Base-by-base conservation (phyloP, 2,329 filamentous ascomycete species). In the Nothomitra cinnamomea region DNA sequence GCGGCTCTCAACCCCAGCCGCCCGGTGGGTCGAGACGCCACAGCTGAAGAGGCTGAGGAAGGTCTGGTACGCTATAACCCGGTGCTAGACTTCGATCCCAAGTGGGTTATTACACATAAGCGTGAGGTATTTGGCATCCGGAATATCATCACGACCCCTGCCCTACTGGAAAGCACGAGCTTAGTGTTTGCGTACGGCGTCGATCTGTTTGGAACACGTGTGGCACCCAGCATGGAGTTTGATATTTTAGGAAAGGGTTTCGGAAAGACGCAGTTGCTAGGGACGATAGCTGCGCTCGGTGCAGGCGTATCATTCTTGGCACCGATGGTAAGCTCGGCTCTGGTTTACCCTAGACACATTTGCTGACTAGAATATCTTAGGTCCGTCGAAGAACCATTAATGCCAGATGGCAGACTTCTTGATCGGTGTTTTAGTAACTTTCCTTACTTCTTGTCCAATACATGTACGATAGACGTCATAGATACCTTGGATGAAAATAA, bases 211-310 rank as follows among this genome's bases (percentile, higher is more conserved):
- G 88, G 85, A 13, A 90, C 88, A 1, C 75, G 88, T 52, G 78
- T 94, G 10, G 79, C 83, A n/a, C 92, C 92, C 0, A 95, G 87
- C 66, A 80, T 85, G 60, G 78, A 85, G 15, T 98, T 98, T 66
- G 92, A 98, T 69, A 80, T 96, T 42, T 71, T 98, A 15, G 92
- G 88, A 57, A 92, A 88, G 68, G 86, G 87, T 1, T 98, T 98
- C 67, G 92, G 90, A 65, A 95, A 94, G 72, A 64, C 88, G 54
- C 85, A 88, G 60, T 78, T 98, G 63, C 67, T 95, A 38, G 74
- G 78, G 15, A 98, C 92, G 0, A 88, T 98, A 38, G 72, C 84
- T 41, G 90, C 87, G 17, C 73, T 96, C 60, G 78, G 78, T 47
- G 74, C 78, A 40, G 88, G 87, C 47, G 90, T 95, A 15, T 66